These are phyloP conservation scores for Clarireedia paspali DNA, from an alignment of 2,329 filamentous ascomycete species.

Conservation along the genomic window DNA sequence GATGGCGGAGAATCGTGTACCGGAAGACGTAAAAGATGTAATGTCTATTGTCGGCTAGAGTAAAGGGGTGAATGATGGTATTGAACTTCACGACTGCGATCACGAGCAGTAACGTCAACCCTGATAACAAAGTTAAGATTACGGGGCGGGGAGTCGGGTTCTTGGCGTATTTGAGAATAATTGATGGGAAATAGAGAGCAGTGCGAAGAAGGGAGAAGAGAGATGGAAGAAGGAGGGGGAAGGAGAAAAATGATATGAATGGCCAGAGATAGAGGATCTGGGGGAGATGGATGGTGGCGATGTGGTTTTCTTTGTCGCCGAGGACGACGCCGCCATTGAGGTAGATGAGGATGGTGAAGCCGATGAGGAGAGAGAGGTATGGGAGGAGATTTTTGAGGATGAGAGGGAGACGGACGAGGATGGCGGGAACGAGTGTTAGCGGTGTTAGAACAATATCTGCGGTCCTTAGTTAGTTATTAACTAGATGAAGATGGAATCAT, in stretches of 20 bases:
- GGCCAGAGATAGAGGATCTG: slow-evolving; percentile 97
- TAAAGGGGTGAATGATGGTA: slow-evolving; percentile 93
- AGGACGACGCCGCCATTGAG: slow-evolving; percentile 93
- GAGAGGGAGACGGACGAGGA: slow-evolving; percentile 40
- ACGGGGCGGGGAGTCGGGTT: not conserved
- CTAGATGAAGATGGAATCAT: not conserved
- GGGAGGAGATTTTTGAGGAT: slow-evolving; percentile 38
- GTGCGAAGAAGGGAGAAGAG: slow-evolving; percentile 35
- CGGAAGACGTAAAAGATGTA: slow-evolving; percentile 97
- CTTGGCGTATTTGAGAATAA: slow-evolving; percentile 19
- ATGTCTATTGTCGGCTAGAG: slow-evolving; percentile 90
- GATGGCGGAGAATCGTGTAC: slow-evolving; percentile 62
- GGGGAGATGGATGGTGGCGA: slow-evolving; percentile 78
- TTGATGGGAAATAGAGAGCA: slow-evolving; percentile 25
- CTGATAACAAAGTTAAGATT: not conserved
- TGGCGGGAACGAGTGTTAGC: slow-evolving; percentile 56
- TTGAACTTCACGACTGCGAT: slow-evolving; percentile 61
- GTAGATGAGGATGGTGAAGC: slow-evolving; percentile 67
- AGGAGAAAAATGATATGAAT: slow-evolving; percentile 82
- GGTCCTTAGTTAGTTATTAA: not conserved
- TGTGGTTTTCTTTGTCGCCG: slow-evolving; percentile 90
- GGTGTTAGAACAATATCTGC: slow-evolving; percentile 49
- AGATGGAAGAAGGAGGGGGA: slow-evolving; percentile 60
- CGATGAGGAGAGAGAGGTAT: slow-evolving; percentile 52
- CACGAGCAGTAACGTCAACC: slow-evolving; percentile 24